These are phyloP conservation scores for Setomelanomma holmii DNA, from an alignment of 2,329 filamentous ascomycete species.

Conservation along the genomic window DNA sequence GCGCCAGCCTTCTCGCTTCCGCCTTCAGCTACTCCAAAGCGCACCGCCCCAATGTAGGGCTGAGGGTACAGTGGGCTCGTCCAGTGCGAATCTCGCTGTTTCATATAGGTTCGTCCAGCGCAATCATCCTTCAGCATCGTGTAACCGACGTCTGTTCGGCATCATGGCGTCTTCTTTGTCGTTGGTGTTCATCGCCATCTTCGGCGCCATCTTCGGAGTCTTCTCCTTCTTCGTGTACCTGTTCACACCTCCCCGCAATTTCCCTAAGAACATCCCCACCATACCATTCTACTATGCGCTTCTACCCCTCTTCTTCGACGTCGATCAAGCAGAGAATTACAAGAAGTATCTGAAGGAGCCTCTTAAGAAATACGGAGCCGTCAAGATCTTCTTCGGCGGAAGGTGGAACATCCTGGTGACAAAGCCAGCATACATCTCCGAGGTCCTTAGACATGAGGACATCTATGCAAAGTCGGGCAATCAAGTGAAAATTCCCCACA, in stretches of 20 bases:
- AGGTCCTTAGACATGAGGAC: conserved; percentile 46
- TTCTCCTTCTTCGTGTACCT: conserved; percentile 33
- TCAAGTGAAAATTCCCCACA: conserved; percentile 43
- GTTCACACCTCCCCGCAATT: conserved; percentile 34
- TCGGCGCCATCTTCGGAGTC: conserved; percentile 21
- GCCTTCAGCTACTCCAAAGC: conserved; percentile 12
- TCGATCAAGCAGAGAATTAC: conserved; percentile 54
- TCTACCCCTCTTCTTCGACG: conserved; percentile 51
- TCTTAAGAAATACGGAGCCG: conserved; percentile 52
- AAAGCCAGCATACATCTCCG: conserved; percentile 53
- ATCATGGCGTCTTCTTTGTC: conserved; percentile 34
- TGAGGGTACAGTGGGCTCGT: conserved; percentile 14
- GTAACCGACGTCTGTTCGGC: conserved; percentile 1
- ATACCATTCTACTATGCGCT: conserved; percentile 56
- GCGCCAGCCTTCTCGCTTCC: conserved; percentile 14
- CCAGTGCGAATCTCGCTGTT: conserved; percentile 9
- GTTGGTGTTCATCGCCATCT: conserved; percentile 28
- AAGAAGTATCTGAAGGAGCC: conserved; percentile 49
- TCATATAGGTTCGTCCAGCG: conserved; percentile 22
- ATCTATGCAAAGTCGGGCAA: conserved; percentile 41
- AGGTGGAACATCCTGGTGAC: conserved; percentile 59
- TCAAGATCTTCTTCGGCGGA: conserved; percentile 58
- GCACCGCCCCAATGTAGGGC: conserved; percentile 18
- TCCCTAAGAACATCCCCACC: conserved; percentile 50
- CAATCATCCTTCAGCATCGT: conserved; percentile 6